phyloP scores from a whole-genome alignment of 2,329 filamentous ascomycete species.

The Amauroascus verrucosus region DNA sequence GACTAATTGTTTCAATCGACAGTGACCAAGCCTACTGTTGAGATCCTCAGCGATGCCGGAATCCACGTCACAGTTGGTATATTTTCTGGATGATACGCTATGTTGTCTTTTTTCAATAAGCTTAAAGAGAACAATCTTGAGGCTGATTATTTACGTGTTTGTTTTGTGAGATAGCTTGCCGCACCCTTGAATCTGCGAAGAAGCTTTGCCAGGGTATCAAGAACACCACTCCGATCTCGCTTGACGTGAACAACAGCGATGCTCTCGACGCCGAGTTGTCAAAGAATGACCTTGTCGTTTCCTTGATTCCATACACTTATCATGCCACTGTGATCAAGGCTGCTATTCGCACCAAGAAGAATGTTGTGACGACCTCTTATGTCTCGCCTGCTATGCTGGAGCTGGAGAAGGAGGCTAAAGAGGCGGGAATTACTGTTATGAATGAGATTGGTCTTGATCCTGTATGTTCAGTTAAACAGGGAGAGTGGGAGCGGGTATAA shows the following conservation, averaged over 20 bases:
- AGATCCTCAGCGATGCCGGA: slow-evolving; percentile 51
- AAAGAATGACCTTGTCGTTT: slow-evolving; percentile 69
- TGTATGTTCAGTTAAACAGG: slow-evolving; percentile 16
- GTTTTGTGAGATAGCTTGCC: no score
- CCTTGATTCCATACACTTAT: slow-evolving; percentile 83
- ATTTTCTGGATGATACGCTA: slow-evolving; percentile 20
- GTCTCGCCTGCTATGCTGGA: slow-evolving; percentile 87
- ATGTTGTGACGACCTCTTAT: slow-evolving; percentile 92
- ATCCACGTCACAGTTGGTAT: slow-evolving; percentile 56
- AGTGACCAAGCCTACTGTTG: slow-evolving; percentile 55
- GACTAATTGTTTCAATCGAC: slow-evolving; percentile 9
- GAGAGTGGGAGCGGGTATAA: neutral
- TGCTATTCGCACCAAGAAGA: slow-evolving; percentile 84
- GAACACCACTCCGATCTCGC: slow-evolving; percentile 63
- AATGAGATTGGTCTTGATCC: slow-evolving; percentile 74
- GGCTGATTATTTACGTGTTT: no score
- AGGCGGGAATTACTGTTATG: slow-evolving; percentile 91
- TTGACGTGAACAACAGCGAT: slow-evolving; percentile 67
- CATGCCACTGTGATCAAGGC: slow-evolving; percentile 85
- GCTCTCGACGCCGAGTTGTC: slow-evolving; percentile 72
- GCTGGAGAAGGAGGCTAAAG: slow-evolving; percentile 71
- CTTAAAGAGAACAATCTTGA: no score
- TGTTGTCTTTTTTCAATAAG: no score
- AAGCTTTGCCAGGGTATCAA: slow-evolving; percentile 61
- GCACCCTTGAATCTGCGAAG: slow-evolving; percentile 67